phyloP scores from a whole-genome alignment of 306 rosid genomes.

The Medicago arabica region DNA sequence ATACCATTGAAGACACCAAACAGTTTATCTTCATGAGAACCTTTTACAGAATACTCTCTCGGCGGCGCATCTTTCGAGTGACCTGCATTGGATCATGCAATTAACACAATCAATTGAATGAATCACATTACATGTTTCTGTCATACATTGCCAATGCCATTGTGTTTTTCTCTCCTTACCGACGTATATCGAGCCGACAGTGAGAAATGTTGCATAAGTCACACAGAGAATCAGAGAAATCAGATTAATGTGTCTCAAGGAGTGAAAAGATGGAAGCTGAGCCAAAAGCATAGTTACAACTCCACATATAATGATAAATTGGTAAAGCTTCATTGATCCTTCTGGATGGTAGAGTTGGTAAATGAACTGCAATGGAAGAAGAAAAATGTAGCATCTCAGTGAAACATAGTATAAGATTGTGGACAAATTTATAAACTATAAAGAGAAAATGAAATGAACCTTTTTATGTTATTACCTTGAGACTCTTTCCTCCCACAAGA shows the following conservation, averaged over 20 bases:
- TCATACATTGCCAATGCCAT: slow-evolving; percentile 29
- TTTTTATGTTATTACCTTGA: slow-evolving; percentile 50
- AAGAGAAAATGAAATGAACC: slow-evolving; percentile 17
- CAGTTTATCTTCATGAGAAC: slow-evolving; percentile 44
- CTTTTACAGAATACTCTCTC: slow-evolving; percentile 55
- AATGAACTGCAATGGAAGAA: slow-evolving; percentile 56
- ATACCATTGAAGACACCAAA: slow-evolving; percentile 73
- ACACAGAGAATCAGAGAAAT: slow-evolving; percentile 68
- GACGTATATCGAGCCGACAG: slow-evolving; percentile 61
- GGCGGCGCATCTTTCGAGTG: slow-evolving; percentile 61
- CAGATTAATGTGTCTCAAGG: slow-evolving; percentile 73
- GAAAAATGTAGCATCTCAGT: slow-evolving; percentile 37
- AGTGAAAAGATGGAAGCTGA: slow-evolving; percentile 90
- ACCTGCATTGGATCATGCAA: slow-evolving; percentile 49
- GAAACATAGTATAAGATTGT: background rate
- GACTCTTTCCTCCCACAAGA: slow-evolving; percentile 81
- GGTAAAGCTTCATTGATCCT: slow-evolving; percentile 73
- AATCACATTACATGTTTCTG: slow-evolving; percentile 35
- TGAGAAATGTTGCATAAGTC: slow-evolving; percentile 55
- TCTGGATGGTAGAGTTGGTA: slow-evolving; percentile 64
- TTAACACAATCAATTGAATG: slow-evolving; percentile 34
- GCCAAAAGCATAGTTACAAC: slow-evolving; percentile 59
- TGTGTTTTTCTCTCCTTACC: slow-evolving; percentile 52
- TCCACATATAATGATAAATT: slow-evolving; percentile 66
- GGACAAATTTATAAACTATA: slow-evolving; percentile 4